Evolutionary conservation across 2,329 filamentous ascomycete species (phyloP).

Genomic region (Cadophora gregata): DNA sequence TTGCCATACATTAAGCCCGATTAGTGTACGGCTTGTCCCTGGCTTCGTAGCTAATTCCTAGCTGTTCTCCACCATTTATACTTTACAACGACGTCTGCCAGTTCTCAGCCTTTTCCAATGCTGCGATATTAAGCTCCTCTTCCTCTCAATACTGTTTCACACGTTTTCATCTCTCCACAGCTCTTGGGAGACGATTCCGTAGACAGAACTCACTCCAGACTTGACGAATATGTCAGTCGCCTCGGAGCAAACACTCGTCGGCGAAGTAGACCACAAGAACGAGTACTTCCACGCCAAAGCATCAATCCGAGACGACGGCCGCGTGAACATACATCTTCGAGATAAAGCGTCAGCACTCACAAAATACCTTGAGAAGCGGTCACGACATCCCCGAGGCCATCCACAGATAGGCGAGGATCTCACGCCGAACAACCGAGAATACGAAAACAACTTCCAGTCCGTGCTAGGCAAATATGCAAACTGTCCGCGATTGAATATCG

Average conservation of each 20-base stretch:
- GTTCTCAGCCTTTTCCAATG: background rate
- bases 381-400: conserved; percentile 18
- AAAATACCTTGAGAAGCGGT: conserved; percentile 28
- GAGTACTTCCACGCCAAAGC: conserved; percentile 28
- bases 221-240: conserved; percentile 6
- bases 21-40: conserved; percentile 9
- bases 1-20: conserved; percentile 1
- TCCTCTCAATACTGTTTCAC: background rate
- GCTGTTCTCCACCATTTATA: background rate
- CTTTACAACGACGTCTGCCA: background rate
- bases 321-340: conserved; percentile 33
- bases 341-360: conserved; percentile 27
- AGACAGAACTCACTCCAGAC: background rate
- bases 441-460: conserved; percentile 24
- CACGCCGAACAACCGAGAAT: conserved; percentile 32
- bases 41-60: background rate
- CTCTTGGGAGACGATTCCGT: no score
- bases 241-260: background rate
- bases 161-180: background rate
- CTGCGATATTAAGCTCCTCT: background rate
- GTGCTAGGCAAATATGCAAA: conserved; percentile 30
- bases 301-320: conserved; percentile 31
- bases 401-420: conserved; percentile 28
- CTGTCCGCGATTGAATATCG: conserved; percentile 65
- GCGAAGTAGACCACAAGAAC: conserved; percentile 4